A percentile compares a stretch with the other conserved stretches of the same genome.
These are phyloP conservation scores for Tuber brumale DNA, from an alignment of 495 filamentous ascomycete species.

Conservation along the genomic window DNA sequence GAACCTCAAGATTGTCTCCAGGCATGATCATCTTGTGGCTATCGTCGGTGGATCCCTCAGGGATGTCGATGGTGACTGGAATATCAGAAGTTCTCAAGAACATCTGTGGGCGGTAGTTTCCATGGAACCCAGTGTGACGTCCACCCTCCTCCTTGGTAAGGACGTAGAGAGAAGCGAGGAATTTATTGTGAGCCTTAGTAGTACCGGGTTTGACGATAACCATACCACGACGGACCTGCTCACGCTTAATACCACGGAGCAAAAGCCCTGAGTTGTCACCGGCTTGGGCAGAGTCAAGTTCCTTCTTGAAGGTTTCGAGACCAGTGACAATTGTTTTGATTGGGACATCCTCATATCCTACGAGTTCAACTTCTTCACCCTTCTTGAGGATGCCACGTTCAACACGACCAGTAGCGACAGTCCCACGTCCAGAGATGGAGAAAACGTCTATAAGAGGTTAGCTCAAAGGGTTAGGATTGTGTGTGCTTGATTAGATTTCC, in stretches of 20 bases:
- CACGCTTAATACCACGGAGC: constrained; percentile 86
- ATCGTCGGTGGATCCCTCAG: constrained; percentile 63
- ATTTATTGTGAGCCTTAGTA: constrained; percentile 75
- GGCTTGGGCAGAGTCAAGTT: constrained; percentile 83
- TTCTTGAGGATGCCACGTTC: constrained; percentile 90
- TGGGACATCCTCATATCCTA: constrained; percentile 67
- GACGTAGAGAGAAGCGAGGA: constrained; percentile 92
- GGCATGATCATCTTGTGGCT: constrained; percentile 77
- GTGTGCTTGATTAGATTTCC: neutral
- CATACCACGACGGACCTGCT: constrained; percentile 92
- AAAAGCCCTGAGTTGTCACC: constrained; percentile 98
- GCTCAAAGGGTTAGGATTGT: neutral
- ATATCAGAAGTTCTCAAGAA: constrained; percentile 94
- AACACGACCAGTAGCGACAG: constrained; percentile 91
- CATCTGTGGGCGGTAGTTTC: constrained; percentile 93
- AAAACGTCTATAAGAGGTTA: constrained; percentile 62
- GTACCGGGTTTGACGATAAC: constrained; percentile 71
- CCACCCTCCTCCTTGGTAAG: constrained; percentile 96
- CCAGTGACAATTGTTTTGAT: constrained; percentile 99
- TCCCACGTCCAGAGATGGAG: constrained; percentile 95
- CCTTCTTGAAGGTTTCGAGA: constrained; percentile 99
- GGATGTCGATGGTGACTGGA: constrained; percentile 71
- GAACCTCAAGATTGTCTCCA: constrained; percentile 97
- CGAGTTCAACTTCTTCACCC: constrained; percentile 85
- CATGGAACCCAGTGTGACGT: constrained; percentile 82